phyloP scores from a whole-genome alignment of 805 yeast species.

The Dipodascus albidus region DNA sequence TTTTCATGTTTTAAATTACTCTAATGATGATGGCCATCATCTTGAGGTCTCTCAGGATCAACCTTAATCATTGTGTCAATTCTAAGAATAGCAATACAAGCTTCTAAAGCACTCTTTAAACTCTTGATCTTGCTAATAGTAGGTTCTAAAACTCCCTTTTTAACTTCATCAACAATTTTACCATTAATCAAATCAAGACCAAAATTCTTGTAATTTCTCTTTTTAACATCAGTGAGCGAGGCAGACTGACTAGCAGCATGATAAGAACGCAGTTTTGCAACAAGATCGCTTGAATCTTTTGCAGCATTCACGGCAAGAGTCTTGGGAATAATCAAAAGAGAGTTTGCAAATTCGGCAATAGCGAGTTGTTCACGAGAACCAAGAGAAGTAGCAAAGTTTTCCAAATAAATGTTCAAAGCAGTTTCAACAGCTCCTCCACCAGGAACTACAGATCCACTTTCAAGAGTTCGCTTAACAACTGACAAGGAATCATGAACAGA shows the following conservation, averaged over 20 bases:
- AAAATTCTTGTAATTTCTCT: slow-evolving; percentile 77
- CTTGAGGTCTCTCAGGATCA: slow-evolving; percentile 74
- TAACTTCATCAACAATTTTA: slow-evolving; percentile 75
- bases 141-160: slow-evolving; percentile 89
- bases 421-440: slow-evolving; percentile 99
- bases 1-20: too few species aligned
- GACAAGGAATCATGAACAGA: slow-evolving; percentile 88
- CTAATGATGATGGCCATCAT: slow-evolving; percentile 81
- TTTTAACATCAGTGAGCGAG: slow-evolving; percentile 68
- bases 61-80: slow-evolving; percentile 97
- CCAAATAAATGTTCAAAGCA: slow-evolving; percentile 87
- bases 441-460: slow-evolving; percentile 89
- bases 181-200: slow-evolving; percentile 91
- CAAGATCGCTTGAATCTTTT: slow-evolving; percentile 87
- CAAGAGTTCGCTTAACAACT: slow-evolving; percentile 92
- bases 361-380: slow-evolving; percentile 97
- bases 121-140: slow-evolving; percentile 87
- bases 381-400: slow-evolving; percentile 94
- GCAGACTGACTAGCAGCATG: slow-evolving; percentile 93
- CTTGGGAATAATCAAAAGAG: slow-evolving; percentile 86
- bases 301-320: slow-evolving; percentile 96
- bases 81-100: slow-evolving; percentile 93
- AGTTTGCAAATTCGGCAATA: slow-evolving; percentile 91
- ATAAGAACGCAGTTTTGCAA: slow-evolving; percentile 90
- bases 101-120: slow-evolving; percentile 92